Percentiles rank a stretch among this genome's conserved stretches.
phyloP scores from a whole-genome alignment of 2,329 filamentous ascomycete species.

The Colletotrichum sp. region DNA sequence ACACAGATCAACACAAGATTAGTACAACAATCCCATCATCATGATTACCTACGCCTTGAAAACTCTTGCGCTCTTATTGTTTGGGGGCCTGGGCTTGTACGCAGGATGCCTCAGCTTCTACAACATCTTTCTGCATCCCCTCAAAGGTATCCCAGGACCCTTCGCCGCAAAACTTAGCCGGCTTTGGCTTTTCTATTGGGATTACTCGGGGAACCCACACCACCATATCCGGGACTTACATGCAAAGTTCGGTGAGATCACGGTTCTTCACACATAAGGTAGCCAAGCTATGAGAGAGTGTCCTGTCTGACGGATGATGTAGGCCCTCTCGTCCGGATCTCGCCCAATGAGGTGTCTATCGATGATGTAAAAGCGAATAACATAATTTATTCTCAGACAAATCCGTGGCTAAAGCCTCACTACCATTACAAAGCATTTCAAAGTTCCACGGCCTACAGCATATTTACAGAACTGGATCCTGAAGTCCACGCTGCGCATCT shows the following conservation, averaged over 20 bases:
- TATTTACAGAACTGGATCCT: conserved; percentile 7
- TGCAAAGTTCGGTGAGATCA: neutral
- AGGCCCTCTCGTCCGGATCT: conserved; percentile 7
- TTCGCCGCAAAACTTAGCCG: conserved; percentile 1
- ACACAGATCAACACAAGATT: neutral
- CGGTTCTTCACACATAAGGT: neutral
- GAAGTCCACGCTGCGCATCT: neutral
- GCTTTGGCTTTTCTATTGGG: conserved; percentile 5
- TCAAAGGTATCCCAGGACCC: neutral
- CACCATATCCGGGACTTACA: neutral
- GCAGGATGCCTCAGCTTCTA: neutral
- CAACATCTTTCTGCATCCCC: neutral
- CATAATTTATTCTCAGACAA: neutral
- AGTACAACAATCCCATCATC: neutral
- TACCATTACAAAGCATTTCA: conserved; percentile 5
- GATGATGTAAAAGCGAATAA: neutral
- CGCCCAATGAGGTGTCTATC: conserved; percentile 8
- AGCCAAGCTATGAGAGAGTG: neutral
- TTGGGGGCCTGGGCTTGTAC: neutral
- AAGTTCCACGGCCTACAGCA: neutral
- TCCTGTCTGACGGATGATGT: neutral
- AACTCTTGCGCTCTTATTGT: neutral
- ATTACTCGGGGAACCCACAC: neutral
- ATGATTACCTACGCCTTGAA: neutral
- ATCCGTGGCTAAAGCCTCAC: neutral